A percentile compares a stretch with the other conserved stretches of the same genome.
Evolutionary conservation across 495 filamentous ascomycete species (phyloP).

Genomic region (Penicillium parvum): DNA sequence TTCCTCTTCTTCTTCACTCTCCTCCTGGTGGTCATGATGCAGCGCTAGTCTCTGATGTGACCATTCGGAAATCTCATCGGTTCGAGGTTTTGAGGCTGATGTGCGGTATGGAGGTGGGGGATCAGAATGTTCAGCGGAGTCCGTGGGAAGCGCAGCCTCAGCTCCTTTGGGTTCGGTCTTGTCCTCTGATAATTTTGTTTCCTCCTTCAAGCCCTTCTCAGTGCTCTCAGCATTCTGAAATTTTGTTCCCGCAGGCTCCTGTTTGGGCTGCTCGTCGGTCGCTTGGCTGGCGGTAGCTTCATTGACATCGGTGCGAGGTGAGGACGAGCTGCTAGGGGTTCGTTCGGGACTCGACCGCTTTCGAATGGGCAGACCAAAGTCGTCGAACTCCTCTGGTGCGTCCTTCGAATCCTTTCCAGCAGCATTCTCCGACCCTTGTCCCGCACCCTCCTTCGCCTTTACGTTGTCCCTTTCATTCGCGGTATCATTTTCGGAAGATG

Average conservation of each 20-base stretch:
- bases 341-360: constrained; percentile 17
- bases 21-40: constrained; percentile 42
- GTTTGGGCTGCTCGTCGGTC: constrained; percentile 3
- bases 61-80: constrained; percentile 64
- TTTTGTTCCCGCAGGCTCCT: neutral
- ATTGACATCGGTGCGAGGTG: constrained; percentile 20
- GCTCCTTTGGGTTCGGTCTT: constrained; percentile 2
- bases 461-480: constrained; percentile 19
- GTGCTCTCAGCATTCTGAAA: neutral
- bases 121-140: constrained; percentile 5
- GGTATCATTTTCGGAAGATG: constrained; percentile 7
- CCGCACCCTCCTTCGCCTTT: constrained; percentile 4
- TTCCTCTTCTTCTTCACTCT: constrained; percentile 39
- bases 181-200: constrained; percentile 3
- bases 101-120: constrained; percentile 10
- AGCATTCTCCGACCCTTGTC: neutral
- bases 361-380: constrained; percentile 46
- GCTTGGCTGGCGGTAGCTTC: constrained; percentile 5
- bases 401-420: constrained; percentile 12
- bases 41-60: constrained; percentile 80
- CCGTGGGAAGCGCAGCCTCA: constrained; percentile 9
- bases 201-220: neutral
- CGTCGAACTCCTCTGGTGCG: constrained; percentile 32
- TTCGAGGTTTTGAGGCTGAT: constrained; percentile 19
- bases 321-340: constrained; percentile 14